phyloP scores from a whole-genome alignment of 805 yeast species.

The Saccharomycopsis sp. region DNA sequence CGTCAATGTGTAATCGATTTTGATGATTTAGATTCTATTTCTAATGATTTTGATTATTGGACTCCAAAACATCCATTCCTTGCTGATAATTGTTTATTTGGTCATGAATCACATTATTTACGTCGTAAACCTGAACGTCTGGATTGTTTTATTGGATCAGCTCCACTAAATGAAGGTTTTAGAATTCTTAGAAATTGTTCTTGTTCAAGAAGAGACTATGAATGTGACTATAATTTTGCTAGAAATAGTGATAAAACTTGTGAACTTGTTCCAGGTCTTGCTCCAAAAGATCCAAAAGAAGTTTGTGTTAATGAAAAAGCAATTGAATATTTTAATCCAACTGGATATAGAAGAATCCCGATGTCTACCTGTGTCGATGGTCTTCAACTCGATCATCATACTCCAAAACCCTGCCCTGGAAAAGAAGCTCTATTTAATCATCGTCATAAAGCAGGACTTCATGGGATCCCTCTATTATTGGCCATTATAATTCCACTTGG shows the following conservation, averaged over 20 bases:
- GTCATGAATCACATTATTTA: conserved; percentile 53
- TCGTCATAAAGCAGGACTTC: conserved; percentile 41
- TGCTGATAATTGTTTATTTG: conserved; percentile 51
- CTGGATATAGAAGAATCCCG: conserved; percentile 87
- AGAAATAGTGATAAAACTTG: conserved; percentile 75
- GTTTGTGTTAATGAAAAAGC: conserved; percentile 45
- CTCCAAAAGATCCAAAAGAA: conserved; percentile 53
- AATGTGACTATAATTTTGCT: conserved; percentile 83
- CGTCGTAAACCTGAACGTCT: conserved; percentile 45
- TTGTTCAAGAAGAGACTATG: conserved; percentile 81
- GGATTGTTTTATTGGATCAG: conserved; percentile 61
- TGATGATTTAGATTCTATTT: conserved; percentile 26
- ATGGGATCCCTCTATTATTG: conserved; percentile 41
- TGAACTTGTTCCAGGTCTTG: conserved; percentile 63
- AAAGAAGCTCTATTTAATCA: conserved; percentile 51
- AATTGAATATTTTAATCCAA: conserved; percentile 72
- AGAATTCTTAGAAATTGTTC: conserved; percentile 56
- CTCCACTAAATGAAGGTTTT: conserved; percentile 48
- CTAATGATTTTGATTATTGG: conserved; percentile 52
- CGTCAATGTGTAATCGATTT: conserved; percentile 47
- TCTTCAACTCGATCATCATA: conserved; percentile 51
- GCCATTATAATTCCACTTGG: conserved; percentile 48
- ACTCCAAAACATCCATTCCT: conserved; percentile 46
- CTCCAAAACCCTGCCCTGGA: conserved; percentile 79
- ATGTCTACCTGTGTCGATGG: conserved; percentile 84